Evolutionary conservation across 2,329 filamentous ascomycete species (phyloP).

Genomic region (Geoglossum cookeanum): DNA sequence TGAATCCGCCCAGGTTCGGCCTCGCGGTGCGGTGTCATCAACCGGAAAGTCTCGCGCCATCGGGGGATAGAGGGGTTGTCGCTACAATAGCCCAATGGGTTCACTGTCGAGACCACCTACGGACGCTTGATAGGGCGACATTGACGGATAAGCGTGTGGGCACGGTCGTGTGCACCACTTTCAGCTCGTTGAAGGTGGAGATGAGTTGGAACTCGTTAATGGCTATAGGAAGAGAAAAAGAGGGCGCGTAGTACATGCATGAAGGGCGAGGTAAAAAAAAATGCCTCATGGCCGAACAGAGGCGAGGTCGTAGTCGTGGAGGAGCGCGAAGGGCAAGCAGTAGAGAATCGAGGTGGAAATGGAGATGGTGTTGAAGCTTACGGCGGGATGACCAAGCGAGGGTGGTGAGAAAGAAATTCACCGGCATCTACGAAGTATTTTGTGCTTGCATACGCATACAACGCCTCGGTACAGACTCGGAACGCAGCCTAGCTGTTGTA

Average conservation of each 20-base stretch:
- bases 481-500: no score
- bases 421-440: neutral
- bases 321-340: neutral
- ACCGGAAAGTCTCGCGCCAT: neutral
- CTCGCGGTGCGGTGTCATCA: neutral
- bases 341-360: neutral
- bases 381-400: neutral
- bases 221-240: neutral
- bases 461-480: no score
- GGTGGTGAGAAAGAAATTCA: neutral
- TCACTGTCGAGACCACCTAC: neutral
- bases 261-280: neutral
- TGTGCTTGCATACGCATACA: no score
- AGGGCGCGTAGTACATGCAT: neutral
- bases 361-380: neutral
- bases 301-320: neutral
- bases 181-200: neutral
- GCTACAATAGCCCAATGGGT: neutral
- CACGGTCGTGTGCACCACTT: neutral
- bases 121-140: neutral
- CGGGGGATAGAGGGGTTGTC: neutral
- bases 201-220: slow-evolving; percentile 1
- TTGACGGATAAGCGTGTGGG: neutral
- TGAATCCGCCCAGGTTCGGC: neutral
- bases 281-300: neutral